A percentile compares a stretch with the other conserved stretches of the same genome.
phyloP scores from a whole-genome alignment of 208 protist species.

The Herpetomonas tarakana region DNA sequence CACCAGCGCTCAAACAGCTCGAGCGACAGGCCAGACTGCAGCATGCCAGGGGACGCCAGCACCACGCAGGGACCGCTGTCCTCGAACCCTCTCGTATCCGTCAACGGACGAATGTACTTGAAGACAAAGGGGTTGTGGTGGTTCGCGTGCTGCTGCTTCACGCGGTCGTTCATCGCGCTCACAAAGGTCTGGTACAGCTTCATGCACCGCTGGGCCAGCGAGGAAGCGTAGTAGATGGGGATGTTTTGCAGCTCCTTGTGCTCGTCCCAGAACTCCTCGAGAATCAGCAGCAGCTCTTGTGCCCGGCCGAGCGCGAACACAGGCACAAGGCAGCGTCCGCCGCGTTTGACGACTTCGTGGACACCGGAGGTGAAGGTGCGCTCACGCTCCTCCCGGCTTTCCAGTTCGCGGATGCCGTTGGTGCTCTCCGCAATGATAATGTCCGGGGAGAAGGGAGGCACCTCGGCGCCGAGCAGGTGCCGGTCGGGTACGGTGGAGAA shows the following conservation, averaged over 20 bases:
- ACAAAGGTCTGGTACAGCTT: constrained; percentile 97
- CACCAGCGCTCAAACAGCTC: constrained; percentile 99
- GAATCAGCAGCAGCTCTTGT: constrained; percentile 98
- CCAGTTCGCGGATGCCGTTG: constrained; percentile 96
- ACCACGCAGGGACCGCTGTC: constrained; percentile 94
- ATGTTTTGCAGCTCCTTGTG: constrained; percentile 97
- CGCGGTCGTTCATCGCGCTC: constrained; percentile 97
- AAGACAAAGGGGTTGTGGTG: constrained; percentile 98
- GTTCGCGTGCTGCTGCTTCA: constrained; percentile 91
- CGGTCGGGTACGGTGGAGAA: constrained; percentile 97
- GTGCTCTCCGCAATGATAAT: constrained; percentile 99
- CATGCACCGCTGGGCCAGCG: constrained; percentile 98
- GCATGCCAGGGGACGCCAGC: constrained; percentile 95
- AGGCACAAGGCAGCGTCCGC: constrained; percentile 97
- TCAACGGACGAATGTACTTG: constrained; percentile 94
- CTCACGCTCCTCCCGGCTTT: constrained; percentile 95
- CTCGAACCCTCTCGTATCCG: constrained; percentile 90
- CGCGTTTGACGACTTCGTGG: constrained; percentile 90
- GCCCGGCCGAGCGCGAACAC: constrained; percentile 98
- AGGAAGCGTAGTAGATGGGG: constrained; percentile 99
- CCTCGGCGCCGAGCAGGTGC: constrained; percentile 98
- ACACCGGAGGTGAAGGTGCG: constrained; percentile 92
- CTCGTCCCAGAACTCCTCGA: constrained; percentile 98
- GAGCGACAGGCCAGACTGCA: constrained; percentile 97
- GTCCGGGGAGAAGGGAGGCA: constrained; percentile 91